A percentile compares a stretch with the other conserved stretches of the same genome.
These are phyloP conservation scores for Morella rubra DNA, from an alignment of 306 rosid genomes.

Conservation along the genomic window DNA sequence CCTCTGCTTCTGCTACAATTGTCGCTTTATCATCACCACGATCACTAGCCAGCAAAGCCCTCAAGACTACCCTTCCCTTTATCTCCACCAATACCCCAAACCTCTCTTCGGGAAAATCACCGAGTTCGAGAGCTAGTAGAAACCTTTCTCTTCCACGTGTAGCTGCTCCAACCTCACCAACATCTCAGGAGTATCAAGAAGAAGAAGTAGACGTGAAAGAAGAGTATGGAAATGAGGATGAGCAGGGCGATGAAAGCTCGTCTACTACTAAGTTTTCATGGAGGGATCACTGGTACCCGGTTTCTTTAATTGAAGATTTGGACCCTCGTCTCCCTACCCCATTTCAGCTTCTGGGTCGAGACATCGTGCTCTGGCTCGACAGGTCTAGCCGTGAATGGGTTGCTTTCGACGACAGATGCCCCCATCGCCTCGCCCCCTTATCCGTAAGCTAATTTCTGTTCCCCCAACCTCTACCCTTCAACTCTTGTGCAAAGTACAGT, in stretches of 20 bases:
- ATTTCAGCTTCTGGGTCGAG: constrained; percentile 94
- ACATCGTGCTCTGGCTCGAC: constrained; percentile 82
- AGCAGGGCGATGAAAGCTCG: constrained; percentile 47
- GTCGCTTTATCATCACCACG: constrained; percentile 37
- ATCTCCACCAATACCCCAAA: constrained; percentile 29
- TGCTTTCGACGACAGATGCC: constrained; percentile 91
- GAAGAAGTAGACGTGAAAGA: constrained; percentile 27
- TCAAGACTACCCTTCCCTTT: constrained; percentile 30
- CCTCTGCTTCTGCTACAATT: constrained; percentile 50
- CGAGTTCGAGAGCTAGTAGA: constrained; percentile 11
- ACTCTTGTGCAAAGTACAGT: constrained; percentile 10
- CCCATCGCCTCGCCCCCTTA: constrained; percentile 96
- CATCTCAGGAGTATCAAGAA: constrained; percentile 29
- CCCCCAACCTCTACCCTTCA: not conserved
- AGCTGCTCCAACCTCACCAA: constrained; percentile 51
- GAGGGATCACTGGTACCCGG: constrained; percentile 99
- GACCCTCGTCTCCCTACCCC: constrained; percentile 71
- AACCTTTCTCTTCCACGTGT: constrained; percentile 43
- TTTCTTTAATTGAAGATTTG: constrained; percentile 86
- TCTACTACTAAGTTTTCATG: constrained; percentile 58
- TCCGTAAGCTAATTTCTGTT: constrained; percentile 51
- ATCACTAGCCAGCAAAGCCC: constrained; percentile 27
- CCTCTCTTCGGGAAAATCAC: constrained; percentile 11
- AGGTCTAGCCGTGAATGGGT: constrained; percentile 65
- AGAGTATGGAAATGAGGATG: constrained; percentile 40